phyloP scores from a whole-genome alignment of 2,329 filamentous ascomycete species.

The Drechslerella stenobrocha region DNA sequence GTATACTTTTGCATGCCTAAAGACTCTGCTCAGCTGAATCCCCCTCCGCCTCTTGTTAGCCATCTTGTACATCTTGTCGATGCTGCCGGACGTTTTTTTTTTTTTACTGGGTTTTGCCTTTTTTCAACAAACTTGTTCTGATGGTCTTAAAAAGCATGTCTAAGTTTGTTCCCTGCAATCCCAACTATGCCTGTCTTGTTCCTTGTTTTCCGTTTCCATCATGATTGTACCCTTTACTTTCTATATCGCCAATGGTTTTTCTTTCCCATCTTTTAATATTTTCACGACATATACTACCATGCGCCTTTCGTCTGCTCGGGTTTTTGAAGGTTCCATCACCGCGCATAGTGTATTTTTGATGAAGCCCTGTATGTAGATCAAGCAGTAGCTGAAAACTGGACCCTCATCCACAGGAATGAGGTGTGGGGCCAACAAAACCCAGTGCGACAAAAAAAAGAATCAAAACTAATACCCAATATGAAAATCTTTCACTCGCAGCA shows the following conservation, averaged over 20 bases:
- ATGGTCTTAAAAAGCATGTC: not conserved
- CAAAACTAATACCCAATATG: too few relatives aligned
- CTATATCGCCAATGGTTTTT: too few relatives aligned
- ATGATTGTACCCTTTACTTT: constrained; percentile 26
- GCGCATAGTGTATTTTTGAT: constrained; percentile 18
- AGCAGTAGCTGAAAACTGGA: too few relatives aligned
- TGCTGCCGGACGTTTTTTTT: not conserved
- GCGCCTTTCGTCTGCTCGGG: not conserved
- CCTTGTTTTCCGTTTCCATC: constrained; percentile 1
- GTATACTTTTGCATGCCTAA: not conserved
- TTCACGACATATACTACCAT: not conserved
- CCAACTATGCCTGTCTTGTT: not conserved
- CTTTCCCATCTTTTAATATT: not conserved
- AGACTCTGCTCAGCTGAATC: constrained; percentile 7
- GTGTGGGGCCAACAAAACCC: too few relatives aligned
- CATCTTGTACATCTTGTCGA: not conserved
- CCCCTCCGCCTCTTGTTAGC: not conserved
- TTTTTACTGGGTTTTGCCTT: not conserved
- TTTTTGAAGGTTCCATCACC: constrained; percentile 8
- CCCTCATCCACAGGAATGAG: too few relatives aligned
- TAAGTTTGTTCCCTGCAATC: too few relatives aligned
- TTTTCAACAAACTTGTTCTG: not conserved
- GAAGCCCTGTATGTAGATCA: constrained; percentile 41
- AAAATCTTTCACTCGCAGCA: too few relatives aligned
- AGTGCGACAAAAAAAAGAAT: too few relatives aligned